Conservation (phyloP, 129 eudicot species). For the Ambrosia trifida region DNA sequence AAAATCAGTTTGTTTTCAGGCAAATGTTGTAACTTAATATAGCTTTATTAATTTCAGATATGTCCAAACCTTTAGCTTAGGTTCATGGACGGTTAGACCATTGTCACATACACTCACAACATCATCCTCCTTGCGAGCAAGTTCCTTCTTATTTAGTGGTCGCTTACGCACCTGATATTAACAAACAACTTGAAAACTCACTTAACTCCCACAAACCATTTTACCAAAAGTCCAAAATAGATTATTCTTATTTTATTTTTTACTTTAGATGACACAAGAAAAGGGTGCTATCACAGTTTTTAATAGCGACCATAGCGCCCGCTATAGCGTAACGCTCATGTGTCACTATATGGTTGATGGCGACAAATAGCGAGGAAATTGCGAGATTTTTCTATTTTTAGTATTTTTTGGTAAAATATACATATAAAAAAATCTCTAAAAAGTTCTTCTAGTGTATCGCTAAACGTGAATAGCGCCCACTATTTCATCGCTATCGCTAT, state of each 20-base stretch:
- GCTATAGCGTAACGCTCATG: no score
- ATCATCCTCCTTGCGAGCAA: conserved; percentile 92
- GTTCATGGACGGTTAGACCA: conserved; percentile 86
- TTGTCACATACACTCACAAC: conserved; percentile 75
- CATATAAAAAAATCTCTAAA: no score
- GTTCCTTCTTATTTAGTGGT: conserved; percentile 93
- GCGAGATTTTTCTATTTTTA: no score
- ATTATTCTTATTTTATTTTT: conserved; percentile 11
- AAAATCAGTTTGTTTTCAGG: conserved; percentile 28
- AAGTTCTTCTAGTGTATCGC: no score
- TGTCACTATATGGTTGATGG: no score
- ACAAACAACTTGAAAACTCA: conserved; percentile 6
- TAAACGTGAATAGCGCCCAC: no score
- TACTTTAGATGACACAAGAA: background rate
- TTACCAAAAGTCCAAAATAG: conserved; percentile 6
- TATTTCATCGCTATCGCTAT: no score
- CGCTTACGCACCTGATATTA: conserved; percentile 84
- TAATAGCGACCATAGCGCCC: no score
- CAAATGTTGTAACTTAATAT: conserved; percentile 7
- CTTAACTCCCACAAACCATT: conserved; percentile 11
- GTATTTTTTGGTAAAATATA: no score
- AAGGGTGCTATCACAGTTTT: background rate
- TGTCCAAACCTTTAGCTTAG: conserved; percentile 78
- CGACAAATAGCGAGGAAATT: no score
- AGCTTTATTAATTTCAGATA: conserved; percentile 4